Conservation (phyloP, 345 rosid species). For the Luvunga scandens region DNA sequence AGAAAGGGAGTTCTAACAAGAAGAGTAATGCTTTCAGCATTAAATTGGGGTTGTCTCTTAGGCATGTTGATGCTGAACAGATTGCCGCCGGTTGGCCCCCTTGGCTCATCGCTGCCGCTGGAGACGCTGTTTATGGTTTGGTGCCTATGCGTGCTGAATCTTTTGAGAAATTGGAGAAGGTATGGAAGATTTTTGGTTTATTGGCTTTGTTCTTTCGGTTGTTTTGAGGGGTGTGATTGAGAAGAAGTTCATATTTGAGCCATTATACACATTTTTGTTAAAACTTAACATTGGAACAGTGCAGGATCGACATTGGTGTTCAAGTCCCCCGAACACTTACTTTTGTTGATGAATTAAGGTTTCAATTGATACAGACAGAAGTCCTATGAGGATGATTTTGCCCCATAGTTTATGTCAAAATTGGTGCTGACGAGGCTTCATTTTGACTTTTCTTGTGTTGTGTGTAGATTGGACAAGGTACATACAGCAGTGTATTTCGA, state of each 20-base stretch:
- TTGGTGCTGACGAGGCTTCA: constrained; percentile 8
- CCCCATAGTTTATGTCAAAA: neutral
- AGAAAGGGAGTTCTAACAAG: constrained; percentile 29
- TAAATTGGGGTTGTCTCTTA: constrained; percentile 42
- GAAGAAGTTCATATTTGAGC: neutral
- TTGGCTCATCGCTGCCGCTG: constrained; percentile 65
- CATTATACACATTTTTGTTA: neutral
- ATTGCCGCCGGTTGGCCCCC: constrained; percentile 78
- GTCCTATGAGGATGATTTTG: neutral
- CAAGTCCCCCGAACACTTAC: neutral
- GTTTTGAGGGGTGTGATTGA: neutral
- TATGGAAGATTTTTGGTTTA: constrained; percentile 2
- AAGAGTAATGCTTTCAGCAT: constrained; percentile 30
- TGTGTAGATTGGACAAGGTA: constrained; percentile 84
- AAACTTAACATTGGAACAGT: neutral
- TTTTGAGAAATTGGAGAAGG: constrained; percentile 80
- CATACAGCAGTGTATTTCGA: constrained; percentile 77
- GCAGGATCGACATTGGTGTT: neutral
- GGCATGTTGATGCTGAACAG: constrained; percentile 54
- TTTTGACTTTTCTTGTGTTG: constrained; percentile 10
- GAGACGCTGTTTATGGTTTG: constrained; percentile 78
- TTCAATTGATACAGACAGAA: neutral
- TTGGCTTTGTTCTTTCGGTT: neutral
- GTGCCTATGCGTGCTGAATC: constrained; percentile 67
- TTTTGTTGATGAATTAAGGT: neutral